These are phyloP conservation scores for Brassica balearica DNA, from an alignment of 441 rosid species.

Conservation along the genomic window DNA sequence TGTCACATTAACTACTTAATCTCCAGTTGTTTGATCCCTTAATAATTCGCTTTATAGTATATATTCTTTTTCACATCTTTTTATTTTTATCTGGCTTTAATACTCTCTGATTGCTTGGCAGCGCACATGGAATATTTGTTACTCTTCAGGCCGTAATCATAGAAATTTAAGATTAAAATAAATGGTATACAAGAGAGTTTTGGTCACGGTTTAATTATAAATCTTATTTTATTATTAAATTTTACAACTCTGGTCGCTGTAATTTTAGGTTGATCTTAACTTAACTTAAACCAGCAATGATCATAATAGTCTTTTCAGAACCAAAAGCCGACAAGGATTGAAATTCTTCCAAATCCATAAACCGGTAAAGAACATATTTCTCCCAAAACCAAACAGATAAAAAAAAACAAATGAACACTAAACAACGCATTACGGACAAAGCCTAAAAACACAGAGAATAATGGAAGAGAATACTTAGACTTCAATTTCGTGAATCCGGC, in stretches of 20 bases:
- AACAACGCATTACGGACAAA: too few species aligned
- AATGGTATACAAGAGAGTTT: slow-evolving; percentile 3
- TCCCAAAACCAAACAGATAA: too few species aligned
- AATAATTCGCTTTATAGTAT: slow-evolving; percentile 32
- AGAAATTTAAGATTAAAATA: neutral
- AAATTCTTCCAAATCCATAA: too few species aligned
- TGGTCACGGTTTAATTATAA: neutral
- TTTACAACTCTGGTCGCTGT: neutral
- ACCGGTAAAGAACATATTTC: too few species aligned
- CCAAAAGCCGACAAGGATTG: too few species aligned
- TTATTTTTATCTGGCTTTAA: neutral
- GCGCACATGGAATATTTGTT: slow-evolving; percentile 22
- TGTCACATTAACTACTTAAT: slow-evolving; percentile 32
- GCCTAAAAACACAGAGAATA: too few species aligned
- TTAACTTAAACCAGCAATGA: too few species aligned
- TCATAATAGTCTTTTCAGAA: too few species aligned
- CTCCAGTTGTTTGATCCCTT: slow-evolving; percentile 37
- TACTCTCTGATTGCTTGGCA: slow-evolving; percentile 4
- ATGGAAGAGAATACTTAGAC: too few species aligned
- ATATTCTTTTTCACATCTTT: neutral
- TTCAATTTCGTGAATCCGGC: too few species aligned
- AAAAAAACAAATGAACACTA: too few species aligned
- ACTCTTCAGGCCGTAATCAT: slow-evolving; percentile 9
- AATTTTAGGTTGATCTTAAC: neutral
- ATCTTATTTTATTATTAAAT: neutral